Evolutionary conservation across 371 early-diverging fungal species (phyloP), one percentile per base, ranked within the genome.

Genomic region (Mucor saturninus): DNA sequence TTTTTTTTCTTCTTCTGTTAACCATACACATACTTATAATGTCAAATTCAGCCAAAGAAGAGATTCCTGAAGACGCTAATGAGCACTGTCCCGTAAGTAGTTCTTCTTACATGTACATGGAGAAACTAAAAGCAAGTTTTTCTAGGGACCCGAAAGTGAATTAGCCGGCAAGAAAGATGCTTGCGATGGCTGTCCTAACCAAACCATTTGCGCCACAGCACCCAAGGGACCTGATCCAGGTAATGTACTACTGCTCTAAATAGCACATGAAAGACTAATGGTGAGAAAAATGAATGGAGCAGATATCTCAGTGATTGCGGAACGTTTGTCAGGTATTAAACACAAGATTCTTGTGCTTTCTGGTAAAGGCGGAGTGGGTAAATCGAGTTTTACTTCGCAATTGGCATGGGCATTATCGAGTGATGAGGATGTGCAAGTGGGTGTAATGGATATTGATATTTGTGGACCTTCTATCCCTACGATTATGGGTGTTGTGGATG

Each of bases 331-430:
- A 2, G 67, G 69, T 21, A 87, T 93, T 29, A 86, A 85, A 64
- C 91, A 91, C 70, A 93, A 93, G 71, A 81, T 99, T 53, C 83
- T 99, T n/a, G 87, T 99, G 2, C 89, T 99, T 40, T 95, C 96
- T 6, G 99, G 99, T 55, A 99, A 99, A 74, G 99, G 99, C 45
- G 99, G 99, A 38, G 99, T 99, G 6, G 99, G 98, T 40, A 98
- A 98, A 75, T 89, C 91, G 40, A 94, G 94, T 14, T 91, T 94
- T 55, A 89, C 92, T 2, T 76, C 88, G 0, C 91, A 94, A 49
- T 85, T 96, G 0, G 89, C 93, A 0, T 89, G 92, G 70, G 89
- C 94, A 2, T 83, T 95, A 21, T 83, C 91, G 0, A 68, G 73
- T 15, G 88, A 90, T 40, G 85, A 85, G 31, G 81, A 84, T 32